Evolutionary conservation across 345 rosid genomes (phyloP).

Genomic region (Eucalyptus tenuipes): DNA sequence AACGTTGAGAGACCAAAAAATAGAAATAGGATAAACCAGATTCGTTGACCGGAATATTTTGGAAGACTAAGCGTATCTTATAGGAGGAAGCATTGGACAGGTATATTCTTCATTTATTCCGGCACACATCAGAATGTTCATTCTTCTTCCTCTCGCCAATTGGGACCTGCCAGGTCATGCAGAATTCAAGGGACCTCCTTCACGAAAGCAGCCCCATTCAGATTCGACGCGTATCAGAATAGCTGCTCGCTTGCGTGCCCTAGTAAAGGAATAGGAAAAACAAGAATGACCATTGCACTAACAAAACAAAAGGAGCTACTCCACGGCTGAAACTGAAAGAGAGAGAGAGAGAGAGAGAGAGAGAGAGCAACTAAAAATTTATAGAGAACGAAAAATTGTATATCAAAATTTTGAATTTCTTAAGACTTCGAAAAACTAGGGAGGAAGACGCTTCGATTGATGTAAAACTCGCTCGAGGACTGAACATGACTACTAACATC

Average conservation of each 20-base stretch:
- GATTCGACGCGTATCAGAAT: not conserved
- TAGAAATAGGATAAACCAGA: not conserved
- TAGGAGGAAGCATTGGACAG: not conserved
- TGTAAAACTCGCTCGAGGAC: not conserved
- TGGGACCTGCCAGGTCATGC: not conserved
- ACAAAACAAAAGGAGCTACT: not conserved
- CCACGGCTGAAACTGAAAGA: not conserved
- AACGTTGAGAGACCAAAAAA: rapidly evolving
- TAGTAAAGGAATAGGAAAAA: not conserved
- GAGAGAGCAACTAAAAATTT: not conserved
- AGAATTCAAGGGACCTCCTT: not conserved
- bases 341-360: not conserved
- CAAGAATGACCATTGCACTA: not conserved
- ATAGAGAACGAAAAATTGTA: not conserved
- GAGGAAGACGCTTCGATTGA: not conserved
- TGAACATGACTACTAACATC: not conserved
- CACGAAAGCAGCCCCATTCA: not conserved
- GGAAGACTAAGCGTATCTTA: not conserved
- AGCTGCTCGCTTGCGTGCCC: not conserved
- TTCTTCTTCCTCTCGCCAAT: not conserved
- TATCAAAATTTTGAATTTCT: not conserved
- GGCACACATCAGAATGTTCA: not conserved
- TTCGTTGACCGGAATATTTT: not conserved
- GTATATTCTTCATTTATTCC: not conserved
- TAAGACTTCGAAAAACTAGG: not conserved